Conservation (phyloP, 2,329 filamentous ascomycete species). For the Hymenoscyphus infarciens region DNA sequence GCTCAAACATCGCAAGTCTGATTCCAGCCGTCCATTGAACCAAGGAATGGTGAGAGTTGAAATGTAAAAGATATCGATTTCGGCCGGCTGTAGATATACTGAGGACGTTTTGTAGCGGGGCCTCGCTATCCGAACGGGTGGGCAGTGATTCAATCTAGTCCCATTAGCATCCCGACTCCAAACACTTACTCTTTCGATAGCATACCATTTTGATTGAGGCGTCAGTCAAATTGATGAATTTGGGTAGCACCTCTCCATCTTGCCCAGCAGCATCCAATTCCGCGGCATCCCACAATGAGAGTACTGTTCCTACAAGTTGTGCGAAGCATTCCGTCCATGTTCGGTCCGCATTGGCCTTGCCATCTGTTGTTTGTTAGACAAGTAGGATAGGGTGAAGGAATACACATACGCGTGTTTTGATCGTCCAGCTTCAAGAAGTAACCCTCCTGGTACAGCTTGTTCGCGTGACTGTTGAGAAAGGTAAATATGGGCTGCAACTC, state of each 20-base stretch:
- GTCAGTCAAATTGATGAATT: constrained; percentile 95
- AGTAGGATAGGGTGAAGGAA: constrained; percentile 11
- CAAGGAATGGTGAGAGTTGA: constrained; percentile 89
- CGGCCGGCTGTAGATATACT: constrained; percentile 93
- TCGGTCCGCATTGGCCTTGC: constrained; percentile 78
- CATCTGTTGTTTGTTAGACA: constrained; percentile 57
- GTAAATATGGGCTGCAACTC: constrained; percentile 93
- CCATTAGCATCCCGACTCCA: constrained; percentile 23
- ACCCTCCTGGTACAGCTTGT: constrained; percentile 96
- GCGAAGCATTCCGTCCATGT: constrained; percentile 97
- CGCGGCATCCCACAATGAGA: constrained; percentile 93
- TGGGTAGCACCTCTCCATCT: constrained; percentile 79
- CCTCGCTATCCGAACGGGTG: constrained; percentile 71
- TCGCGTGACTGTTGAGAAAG: constrained; percentile 89
- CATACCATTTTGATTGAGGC: constrained; percentile 96
- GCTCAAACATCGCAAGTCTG: constrained; percentile 88
- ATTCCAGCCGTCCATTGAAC: constrained; percentile 96
- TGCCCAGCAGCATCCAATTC: constrained; percentile 85
- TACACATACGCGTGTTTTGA: constrained; percentile 76
- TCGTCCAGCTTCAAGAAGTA: constrained; percentile 98
- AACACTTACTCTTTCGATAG: constrained; percentile 11
- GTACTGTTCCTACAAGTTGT: constrained; percentile 88
- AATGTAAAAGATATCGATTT: constrained; percentile 93
- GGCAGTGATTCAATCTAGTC: constrained; percentile 80
- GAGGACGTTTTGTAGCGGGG: constrained; percentile 88